These are phyloP conservation scores for Epichloe brachyelytri DNA, from an alignment of 2,329 filamentous ascomycete species.

Conservation along the genomic window DNA sequence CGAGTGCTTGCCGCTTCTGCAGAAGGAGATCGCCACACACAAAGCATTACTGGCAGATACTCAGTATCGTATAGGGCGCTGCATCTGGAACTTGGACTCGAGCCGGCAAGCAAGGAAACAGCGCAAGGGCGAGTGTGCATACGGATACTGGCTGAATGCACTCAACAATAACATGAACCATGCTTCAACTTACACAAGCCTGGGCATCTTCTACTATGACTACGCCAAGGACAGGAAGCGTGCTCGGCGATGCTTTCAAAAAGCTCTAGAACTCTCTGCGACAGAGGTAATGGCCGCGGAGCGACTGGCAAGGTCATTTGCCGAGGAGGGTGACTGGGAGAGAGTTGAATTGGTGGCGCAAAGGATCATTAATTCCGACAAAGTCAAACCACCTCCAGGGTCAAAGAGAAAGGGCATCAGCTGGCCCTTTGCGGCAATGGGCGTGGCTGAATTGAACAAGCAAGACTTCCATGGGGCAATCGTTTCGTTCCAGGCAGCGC, in stretches of 20 bases:
- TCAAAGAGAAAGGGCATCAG: slow-evolving; percentile 88
- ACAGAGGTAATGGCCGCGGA: slow-evolving; percentile 81
- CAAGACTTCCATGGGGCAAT: slow-evolving; percentile 83
- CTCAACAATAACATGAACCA: slow-evolving; percentile 79
- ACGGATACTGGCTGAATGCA: slow-evolving; percentile 68
- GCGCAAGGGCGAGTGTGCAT: slow-evolving; percentile 57
- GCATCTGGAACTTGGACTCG: slow-evolving; percentile 72
- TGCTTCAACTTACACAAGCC: slow-evolving; percentile 79
- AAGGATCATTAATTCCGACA: slow-evolving; percentile 87
- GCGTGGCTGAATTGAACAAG: slow-evolving; percentile 88
- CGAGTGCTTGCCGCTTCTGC: slow-evolving; percentile 51
- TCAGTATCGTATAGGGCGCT: slow-evolving; percentile 75
- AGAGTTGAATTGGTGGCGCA: slow-evolving; percentile 86
- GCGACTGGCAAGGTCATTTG: slow-evolving; percentile 72
- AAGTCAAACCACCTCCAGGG: slow-evolving; percentile 76
- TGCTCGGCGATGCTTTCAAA: slow-evolving; percentile 87
- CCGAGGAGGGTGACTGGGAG: slow-evolving; percentile 88
- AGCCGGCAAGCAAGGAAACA: slow-evolving; percentile 65
- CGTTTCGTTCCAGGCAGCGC: slow-evolving; percentile 78
- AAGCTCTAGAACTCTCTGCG: slow-evolving; percentile 84
- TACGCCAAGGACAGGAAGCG: slow-evolving; percentile 79
- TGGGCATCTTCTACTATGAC: slow-evolving; percentile 84
- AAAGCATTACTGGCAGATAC: slow-evolving; percentile 72
- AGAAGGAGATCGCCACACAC: slow-evolving; percentile 39
- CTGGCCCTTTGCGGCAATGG: slow-evolving; percentile 90